Conservation (phyloP, 371 early-diverging fungal species). For the Neoconidiobolus thromboides region DNA sequence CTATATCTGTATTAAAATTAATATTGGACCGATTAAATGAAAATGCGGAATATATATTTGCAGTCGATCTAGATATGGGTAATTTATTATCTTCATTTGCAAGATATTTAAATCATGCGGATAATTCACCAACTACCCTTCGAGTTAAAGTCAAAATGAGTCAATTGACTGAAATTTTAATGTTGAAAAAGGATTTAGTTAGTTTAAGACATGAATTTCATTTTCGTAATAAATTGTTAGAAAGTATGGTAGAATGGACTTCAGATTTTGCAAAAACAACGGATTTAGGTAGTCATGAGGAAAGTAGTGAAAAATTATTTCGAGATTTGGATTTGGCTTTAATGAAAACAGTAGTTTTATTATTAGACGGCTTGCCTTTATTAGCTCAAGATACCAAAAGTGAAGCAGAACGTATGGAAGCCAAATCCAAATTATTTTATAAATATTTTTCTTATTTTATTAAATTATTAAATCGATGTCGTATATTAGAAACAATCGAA, state of each 20-base stretch:
- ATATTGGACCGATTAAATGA: slow-evolving; percentile 66
- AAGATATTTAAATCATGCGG: slow-evolving; percentile 59
- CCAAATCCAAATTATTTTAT: slow-evolving; percentile 60
- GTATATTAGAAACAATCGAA: slow-evolving; percentile 32
- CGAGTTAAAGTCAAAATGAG: slow-evolving; percentile 72
- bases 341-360: slow-evolving; percentile 59
- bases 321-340: slow-evolving; percentile 65
- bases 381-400: slow-evolving; percentile 49
- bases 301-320: slow-evolving; percentile 35
- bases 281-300: slow-evolving; percentile 13
- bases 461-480: slow-evolving; percentile 63
- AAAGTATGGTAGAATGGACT: slow-evolving; percentile 72
- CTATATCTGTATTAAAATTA: slow-evolving; percentile 63
- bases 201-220: slow-evolving; percentile 71
- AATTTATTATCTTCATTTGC: slow-evolving; percentile 54
- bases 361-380: slow-evolving; percentile 64
- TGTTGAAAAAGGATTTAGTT: slow-evolving; percentile 59
- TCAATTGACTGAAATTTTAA: slow-evolving; percentile 60
- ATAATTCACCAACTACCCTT: slow-evolving; percentile 33
- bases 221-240: slow-evolving; percentile 61
- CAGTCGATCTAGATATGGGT: slow-evolving; percentile 49
- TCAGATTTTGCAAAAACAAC: slow-evolving; percentile 38
- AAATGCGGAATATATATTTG: slow-evolving; percentile 37
- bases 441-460: slow-evolving; percentile 79
- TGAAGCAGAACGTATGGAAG: slow-evolving; percentile 39